phyloP scores from a whole-genome alignment of 1,139 yeast genomes.

The Scheffersomyces insectosa region DNA sequence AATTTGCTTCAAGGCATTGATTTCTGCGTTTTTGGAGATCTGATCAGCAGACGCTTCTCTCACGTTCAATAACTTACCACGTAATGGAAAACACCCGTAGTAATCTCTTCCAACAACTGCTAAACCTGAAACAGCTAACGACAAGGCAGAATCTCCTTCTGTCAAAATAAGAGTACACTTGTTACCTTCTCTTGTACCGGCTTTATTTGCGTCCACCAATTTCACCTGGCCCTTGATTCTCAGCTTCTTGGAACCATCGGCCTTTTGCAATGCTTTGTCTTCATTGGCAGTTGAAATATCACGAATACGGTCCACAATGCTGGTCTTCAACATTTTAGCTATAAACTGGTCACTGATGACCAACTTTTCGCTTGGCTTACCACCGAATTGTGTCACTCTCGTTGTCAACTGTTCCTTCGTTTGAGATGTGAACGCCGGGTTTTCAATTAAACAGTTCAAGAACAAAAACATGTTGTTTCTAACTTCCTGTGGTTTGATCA shows the following conservation, averaged over 20 bases:
- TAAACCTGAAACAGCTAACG: slow-evolving; percentile 90
- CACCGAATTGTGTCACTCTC: slow-evolving; percentile 84
- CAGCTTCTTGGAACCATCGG: slow-evolving; percentile 84
- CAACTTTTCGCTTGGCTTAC: slow-evolving; percentile 58
- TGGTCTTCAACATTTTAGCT: slow-evolving; percentile 68
- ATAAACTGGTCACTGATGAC: slow-evolving; percentile 75
- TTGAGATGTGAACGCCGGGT: slow-evolving; percentile 97
- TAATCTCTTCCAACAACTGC: slow-evolving; percentile 95
- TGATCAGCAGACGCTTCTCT: slow-evolving; percentile 96
- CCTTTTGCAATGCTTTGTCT: slow-evolving; percentile 81
- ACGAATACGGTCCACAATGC: slow-evolving; percentile 77
- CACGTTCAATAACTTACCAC: slow-evolving; percentile 93
- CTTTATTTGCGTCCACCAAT: slow-evolving; percentile 93
- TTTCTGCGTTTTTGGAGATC: slow-evolving; percentile 88
- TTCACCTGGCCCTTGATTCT: slow-evolving; percentile 90
- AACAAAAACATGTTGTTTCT: slow-evolving; percentile 88
- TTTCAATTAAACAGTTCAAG: slow-evolving; percentile 88
- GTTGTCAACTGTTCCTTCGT: slow-evolving; percentile 96
- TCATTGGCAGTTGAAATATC: slow-evolving; percentile 87
- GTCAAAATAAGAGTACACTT: slow-evolving; percentile 92
- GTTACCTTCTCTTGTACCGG: slow-evolving; percentile 91
- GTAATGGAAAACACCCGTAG: slow-evolving; percentile 92
- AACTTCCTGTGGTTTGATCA: slow-evolving; percentile 85
- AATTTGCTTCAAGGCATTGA: slow-evolving; percentile 92
- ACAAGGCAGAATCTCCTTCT: slow-evolving; percentile 96